Evolutionary conservation across 1,284 basidiomycete species (phyloP), one percentile per base, ranked within the genome.

Genomic region (Cutaneotrichosporon sp.): DNA sequence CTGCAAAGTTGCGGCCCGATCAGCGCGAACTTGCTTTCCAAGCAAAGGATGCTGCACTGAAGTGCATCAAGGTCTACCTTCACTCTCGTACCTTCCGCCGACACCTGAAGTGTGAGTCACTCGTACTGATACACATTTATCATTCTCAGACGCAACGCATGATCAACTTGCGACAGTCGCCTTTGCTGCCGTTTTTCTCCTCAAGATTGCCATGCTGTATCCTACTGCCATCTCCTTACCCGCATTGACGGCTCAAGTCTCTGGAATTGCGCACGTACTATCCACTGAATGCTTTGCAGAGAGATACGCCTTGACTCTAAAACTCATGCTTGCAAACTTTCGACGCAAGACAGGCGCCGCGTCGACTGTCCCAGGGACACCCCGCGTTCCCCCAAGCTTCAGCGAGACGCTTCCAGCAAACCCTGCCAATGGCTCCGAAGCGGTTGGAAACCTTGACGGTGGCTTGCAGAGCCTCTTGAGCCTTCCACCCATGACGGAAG

Each of bases 21-120:
- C 91, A 94, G 70, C 83, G 88, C 33, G 90, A 94, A 70, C 81
- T 96, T 40, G 91, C 91, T 8, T 91, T 94, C 78, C 87, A 91
- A 66, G 91, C 90, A 8, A 93, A 92, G 73, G 87, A 93, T 63
- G 88, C 90, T 0, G 91, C 91, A 2, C 83, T 86, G 47, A 84
- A 84, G 52, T 92, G 89, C 70, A 77, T 96, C 36, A 81, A 70
- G 41, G 66, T 72, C 23, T 73, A 69, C 53, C 49, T 73, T 22
- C 49, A 59, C 21, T 63, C 63, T 1, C 57, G 56, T 9, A 66
- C 63, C 43, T 69, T 73, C 59, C 56, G 71, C 4, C 51, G 52
- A 15, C 69, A 73, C 46, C 56, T 73, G n/a, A 73, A 73, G 46
- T 71, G 66, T 68, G 39, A 49, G 66, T 55, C 1, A 14, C 17